Conservation (phyloP, 208 protist genomes). For the Lotmaria passim region DNA sequence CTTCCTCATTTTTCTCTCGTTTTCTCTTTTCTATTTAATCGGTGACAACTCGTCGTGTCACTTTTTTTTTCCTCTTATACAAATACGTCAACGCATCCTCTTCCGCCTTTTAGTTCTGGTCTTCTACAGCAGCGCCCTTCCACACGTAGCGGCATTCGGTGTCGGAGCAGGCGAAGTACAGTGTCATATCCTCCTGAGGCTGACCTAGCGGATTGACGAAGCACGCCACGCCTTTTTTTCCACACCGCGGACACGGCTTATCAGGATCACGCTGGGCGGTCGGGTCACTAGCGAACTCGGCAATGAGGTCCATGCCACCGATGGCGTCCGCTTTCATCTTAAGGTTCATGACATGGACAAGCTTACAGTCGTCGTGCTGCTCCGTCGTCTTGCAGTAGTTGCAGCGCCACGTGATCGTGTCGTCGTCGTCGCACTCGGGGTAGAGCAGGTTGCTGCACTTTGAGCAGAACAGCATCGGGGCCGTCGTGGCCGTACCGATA, state of each 20-base stretch:
- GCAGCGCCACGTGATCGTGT: constrained; percentile 82
- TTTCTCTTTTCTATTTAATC: too few relatives aligned
- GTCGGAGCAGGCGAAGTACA: constrained; percentile 90
- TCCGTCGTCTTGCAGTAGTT: constrained; percentile 87
- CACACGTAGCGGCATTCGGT: constrained; percentile 82
- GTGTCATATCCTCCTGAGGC: constrained; percentile 90
- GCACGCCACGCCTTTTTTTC: constrained; percentile 73
- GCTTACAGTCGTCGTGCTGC: constrained; percentile 74
- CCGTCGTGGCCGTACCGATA: constrained; percentile 55
- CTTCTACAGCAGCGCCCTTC: constrained; percentile 72
- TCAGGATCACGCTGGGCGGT: constrained; percentile 85
- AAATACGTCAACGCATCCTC: too few relatives aligned
- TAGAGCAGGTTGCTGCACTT: constrained; percentile 90
- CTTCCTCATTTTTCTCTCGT: too few relatives aligned
- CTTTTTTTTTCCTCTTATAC: too few relatives aligned
- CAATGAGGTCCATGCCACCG: constrained; percentile 79
- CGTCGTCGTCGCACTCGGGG: constrained; percentile 66
- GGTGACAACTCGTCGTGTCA: too few relatives aligned
- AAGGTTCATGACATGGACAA: constrained; percentile 91
- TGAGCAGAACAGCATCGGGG: constrained; percentile 90
- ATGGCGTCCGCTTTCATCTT: constrained; percentile 83
- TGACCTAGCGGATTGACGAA: constrained; percentile 91
- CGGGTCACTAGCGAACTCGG: constrained; percentile 89
- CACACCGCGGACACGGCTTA: constrained; percentile 77
- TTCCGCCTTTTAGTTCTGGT: constrained; percentile 47